These are phyloP conservation scores for Zychaea mexicana DNA, from an alignment of 371 early-diverging fungal species.

Conservation along the genomic window DNA sequence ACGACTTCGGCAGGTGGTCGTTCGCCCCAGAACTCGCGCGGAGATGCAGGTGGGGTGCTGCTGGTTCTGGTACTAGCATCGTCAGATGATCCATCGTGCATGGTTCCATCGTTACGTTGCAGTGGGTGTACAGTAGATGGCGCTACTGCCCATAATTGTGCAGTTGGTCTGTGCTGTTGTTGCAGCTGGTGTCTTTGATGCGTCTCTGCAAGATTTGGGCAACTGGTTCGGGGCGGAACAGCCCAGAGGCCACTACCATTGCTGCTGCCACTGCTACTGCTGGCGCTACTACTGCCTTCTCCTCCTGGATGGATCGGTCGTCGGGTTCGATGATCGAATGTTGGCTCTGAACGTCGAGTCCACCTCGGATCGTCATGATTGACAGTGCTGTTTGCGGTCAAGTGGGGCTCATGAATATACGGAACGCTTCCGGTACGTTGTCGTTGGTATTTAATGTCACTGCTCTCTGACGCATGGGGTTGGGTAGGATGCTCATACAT, in stretches of 20 bases:
- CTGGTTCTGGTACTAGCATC: neutral
- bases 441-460: neutral
- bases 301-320: neutral
- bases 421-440: constrained; percentile 16
- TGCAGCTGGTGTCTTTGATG: neutral
- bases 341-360: constrained; percentile 11
- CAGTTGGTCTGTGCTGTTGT: constrained; percentile 7
- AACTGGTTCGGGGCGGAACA: constrained; percentile 23
- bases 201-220: constrained; percentile 1
- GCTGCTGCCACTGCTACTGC: neutral
- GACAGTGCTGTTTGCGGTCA: neutral
- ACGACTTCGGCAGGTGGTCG: constrained; percentile 79
- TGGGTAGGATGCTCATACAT: too few species aligned
- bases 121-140: constrained; percentile 9
- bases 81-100: neutral
- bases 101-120: neutral
- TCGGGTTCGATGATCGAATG: neutral
- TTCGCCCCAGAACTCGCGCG: constrained; percentile 60
- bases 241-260: constrained; percentile 32
- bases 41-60: constrained; percentile 2
- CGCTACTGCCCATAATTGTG: constrained; percentile 26
- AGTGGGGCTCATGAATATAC: constrained; percentile 1
- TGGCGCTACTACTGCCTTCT: neutral
- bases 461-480: constrained; percentile 5
- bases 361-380: neutral